Evolutionary conservation across 2,329 filamentous ascomycete genomes (phyloP).

Genomic region (Penicillium olsonii): DNA sequence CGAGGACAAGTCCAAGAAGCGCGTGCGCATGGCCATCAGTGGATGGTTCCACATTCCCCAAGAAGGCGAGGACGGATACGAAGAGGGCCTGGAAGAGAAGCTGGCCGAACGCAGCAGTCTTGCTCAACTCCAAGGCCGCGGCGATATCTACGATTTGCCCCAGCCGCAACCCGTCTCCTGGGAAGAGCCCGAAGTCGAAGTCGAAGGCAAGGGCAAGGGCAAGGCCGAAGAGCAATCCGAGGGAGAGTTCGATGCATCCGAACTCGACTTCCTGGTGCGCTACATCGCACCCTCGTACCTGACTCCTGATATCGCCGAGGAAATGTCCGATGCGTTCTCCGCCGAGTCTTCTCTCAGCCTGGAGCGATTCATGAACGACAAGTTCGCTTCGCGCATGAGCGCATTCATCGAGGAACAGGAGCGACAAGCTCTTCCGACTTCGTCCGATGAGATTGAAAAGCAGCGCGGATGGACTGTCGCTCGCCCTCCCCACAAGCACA

Average conservation of each 20-base stretch:
- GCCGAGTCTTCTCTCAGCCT: conserved; percentile 84
- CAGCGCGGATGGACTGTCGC: conserved; percentile 71
- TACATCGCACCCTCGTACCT: conserved; percentile 90
- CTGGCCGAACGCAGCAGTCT: conserved; percentile 87
- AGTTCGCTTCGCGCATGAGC: conserved; percentile 72
- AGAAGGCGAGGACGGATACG: conserved; percentile 86
- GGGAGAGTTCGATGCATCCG: conserved; percentile 68
- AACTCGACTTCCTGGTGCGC: conserved; percentile 85
- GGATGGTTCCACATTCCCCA: conserved; percentile 99
- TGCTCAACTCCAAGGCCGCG: conserved; percentile 88
- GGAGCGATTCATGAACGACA: conserved; percentile 73
- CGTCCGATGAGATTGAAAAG: conserved; percentile 59
- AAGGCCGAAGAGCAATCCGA: conserved; percentile 53
- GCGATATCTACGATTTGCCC: conserved; percentile 84
- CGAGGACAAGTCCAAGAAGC: conserved; percentile 61
- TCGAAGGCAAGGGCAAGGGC: conserved; percentile 39
- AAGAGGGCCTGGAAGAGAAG: conserved; percentile 83
- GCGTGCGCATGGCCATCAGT: conserved; percentile 92
- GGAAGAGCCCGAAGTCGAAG: conserved; percentile 40
- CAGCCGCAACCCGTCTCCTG: conserved; percentile 57
- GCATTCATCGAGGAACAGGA: conserved; percentile 71
- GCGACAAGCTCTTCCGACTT: conserved; percentile 43
- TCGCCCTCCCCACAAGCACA: conserved; percentile 90
- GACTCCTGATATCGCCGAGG: conserved; percentile 84
- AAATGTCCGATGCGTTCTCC: conserved; percentile 75